A percentile compares a stretch with the other conserved stretches of the same genome.
Evolutionary conservation across 2,329 filamentous ascomycete genomes (phyloP).

Genomic region (Ophiosphaerella korrae): DNA sequence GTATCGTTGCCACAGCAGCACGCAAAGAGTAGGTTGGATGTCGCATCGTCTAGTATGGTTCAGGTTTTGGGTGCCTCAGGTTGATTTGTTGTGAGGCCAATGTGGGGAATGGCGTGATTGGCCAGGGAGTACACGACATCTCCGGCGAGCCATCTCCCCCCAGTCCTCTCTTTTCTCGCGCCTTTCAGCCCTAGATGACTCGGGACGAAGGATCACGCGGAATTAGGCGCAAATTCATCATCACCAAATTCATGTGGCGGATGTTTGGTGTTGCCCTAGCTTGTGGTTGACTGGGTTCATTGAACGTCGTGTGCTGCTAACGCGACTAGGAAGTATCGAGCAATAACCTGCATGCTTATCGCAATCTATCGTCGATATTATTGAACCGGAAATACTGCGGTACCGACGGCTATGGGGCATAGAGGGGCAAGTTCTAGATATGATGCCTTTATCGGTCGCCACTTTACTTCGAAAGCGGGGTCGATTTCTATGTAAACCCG

Average conservation of each 20-base stretch:
- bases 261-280: constrained; percentile 6
- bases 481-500: constrained; percentile 5
- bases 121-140: constrained; percentile 36
- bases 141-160: constrained; percentile 12
- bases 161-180: constrained; percentile 8
- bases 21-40: constrained; percentile 25
- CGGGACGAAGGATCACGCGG: constrained; percentile 11
- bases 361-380: constrained; percentile 27
- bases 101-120: constrained; percentile 42
- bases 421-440: constrained; percentile 4
- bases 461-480: constrained; percentile 18
- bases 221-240: constrained; percentile 7
- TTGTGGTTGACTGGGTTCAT: constrained; percentile 1
- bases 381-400: constrained; percentile 23
- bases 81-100: constrained; percentile 27
- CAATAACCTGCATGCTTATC: constrained; percentile 37
- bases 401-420: constrained; percentile 7
- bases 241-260: constrained; percentile 7
- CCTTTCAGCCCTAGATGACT: constrained; percentile 9
- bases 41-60: constrained; percentile 6
- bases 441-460: constrained; percentile 3
- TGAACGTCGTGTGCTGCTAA: constrained; percentile 5
- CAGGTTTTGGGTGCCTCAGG: constrained; percentile 2
- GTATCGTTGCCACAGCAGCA: constrained; percentile 20
- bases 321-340: constrained; percentile 28